Percentiles rank a stretch among this genome's conserved stretches.
Conservation (phyloP, 1,139 yeast genomes). For the Protomyces pachydermus region DNA sequence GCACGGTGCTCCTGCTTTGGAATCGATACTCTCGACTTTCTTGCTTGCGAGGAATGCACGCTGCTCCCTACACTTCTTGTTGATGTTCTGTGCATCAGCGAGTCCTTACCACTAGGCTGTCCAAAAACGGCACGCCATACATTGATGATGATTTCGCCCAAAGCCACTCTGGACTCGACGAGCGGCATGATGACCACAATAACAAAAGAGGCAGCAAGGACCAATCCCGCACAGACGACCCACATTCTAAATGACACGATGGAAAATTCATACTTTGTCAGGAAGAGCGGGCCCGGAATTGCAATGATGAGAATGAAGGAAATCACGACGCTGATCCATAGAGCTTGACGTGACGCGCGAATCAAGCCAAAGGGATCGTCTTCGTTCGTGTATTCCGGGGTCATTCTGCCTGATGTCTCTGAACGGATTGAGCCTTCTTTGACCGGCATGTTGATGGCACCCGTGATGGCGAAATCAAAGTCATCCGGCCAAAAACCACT, state of each 20-base stretch:
- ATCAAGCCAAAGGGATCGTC: neutral
- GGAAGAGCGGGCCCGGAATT: neutral
- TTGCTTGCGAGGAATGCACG: no score
- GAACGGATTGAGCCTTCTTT: neutral
- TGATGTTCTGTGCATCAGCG: no score
- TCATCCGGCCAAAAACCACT: constrained; percentile 41
- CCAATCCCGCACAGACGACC: neutral
- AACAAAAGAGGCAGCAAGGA: neutral
- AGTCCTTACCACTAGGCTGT: no score
- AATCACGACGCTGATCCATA: neutral
- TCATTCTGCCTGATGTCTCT: neutral
- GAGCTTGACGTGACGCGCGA: neutral
- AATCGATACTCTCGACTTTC: no score
- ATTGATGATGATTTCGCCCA: neutral
- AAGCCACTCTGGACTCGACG: neutral
- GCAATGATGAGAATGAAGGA: neutral
- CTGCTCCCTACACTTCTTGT: no score
- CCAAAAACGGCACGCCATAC: neutral
- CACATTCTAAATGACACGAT: neutral
- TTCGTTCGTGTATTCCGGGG: neutral
- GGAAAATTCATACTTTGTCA: neutral
- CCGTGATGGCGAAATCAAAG: constrained; percentile 41
- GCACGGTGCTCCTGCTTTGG: no score
- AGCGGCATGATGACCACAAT: neutral
- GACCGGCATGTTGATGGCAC: constrained; percentile 35